Evolutionary conservation across 805 yeast species (phyloP).

Genomic region (Millerozyma miso): DNA sequence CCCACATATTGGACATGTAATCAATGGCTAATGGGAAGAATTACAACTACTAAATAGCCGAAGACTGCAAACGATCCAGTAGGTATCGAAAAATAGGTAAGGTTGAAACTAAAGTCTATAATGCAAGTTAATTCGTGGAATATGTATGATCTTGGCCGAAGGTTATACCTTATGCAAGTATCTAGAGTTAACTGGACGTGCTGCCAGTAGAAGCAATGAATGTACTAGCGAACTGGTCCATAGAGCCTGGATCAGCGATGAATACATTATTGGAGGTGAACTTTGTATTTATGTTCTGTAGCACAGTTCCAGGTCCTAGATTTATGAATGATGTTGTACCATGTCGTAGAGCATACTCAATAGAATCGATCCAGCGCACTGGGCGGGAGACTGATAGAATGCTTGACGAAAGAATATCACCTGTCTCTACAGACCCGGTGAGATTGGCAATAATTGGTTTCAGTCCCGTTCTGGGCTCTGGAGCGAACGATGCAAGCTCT

Average conservation of each 20-base stretch:
- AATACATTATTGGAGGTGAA: constrained; percentile 10
- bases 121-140: too few relatives aligned
- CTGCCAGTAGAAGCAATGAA: too few relatives aligned
- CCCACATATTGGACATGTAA: too few relatives aligned
- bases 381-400: constrained; percentile 40
- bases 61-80: too few relatives aligned
- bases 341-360: constrained; percentile 17
- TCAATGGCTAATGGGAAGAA: too few relatives aligned
- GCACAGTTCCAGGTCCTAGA: constrained; percentile 38
- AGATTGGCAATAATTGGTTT: constrained; percentile 38
- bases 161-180: too few relatives aligned
- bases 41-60: too few relatives aligned
- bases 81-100: too few relatives aligned
- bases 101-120: too few relatives aligned
- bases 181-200: too few relatives aligned
- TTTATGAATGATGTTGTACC: constrained; percentile 21
- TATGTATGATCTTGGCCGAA: too few relatives aligned
- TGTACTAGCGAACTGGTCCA: not conserved
- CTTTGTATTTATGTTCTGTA: constrained; percentile 20
- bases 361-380: constrained; percentile 39
- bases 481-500: constrained; percentile 20
- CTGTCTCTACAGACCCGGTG: constrained; percentile 20
- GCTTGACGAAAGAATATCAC: constrained; percentile 25
- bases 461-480: constrained; percentile 4
- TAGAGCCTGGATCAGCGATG: constrained; percentile 7